Evolutionary conservation across 139 green algal genomes (phyloP).

Genomic region (Parachlorella kessleri): DNA sequence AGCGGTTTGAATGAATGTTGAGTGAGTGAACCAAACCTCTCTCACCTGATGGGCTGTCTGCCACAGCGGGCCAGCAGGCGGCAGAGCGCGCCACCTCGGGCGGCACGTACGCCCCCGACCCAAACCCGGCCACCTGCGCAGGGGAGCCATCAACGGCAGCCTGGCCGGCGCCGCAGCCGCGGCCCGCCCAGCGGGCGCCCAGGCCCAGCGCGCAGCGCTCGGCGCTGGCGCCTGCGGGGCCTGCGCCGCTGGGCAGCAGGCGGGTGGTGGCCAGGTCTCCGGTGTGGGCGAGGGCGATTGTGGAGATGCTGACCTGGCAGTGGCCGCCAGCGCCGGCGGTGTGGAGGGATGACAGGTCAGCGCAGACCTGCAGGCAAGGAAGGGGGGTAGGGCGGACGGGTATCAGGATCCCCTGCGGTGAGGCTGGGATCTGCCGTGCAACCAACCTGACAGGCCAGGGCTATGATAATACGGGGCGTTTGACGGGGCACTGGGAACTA

Average conservation of each 20-base stretch:
- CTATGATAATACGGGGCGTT: neutral
- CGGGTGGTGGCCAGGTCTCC: slow-evolving; percentile 22
- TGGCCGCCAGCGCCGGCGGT: slow-evolving; percentile 25
- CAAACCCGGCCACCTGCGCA: neutral
- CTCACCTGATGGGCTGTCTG: slow-evolving; percentile 21
- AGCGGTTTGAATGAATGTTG: too few relatives aligned
- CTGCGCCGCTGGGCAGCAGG: neutral
- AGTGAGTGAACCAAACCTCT: too few relatives aligned
- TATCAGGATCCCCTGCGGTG: neutral
- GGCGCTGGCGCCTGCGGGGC: neutral
- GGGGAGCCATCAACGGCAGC: neutral
- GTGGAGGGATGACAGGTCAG: slow-evolving; percentile 31
- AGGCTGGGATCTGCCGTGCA: neutral
- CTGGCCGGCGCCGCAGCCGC: too few relatives aligned
- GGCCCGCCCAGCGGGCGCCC: neutral
- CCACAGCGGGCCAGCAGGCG: slow-evolving; percentile 8
- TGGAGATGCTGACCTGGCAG: slow-evolving; percentile 35
- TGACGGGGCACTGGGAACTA: neutral
- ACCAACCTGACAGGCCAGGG: neutral
- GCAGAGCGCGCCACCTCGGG: slow-evolving; percentile 38
- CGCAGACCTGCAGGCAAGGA: slow-evolving; percentile 2
- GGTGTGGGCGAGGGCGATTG: slow-evolving; percentile 1
- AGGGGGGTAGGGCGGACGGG: neutral
- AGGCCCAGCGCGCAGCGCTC: neutral
- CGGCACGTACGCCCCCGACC: slow-evolving; percentile 18